Conservation (phyloP, 176 grass and related monocot species). For the Saccharum spontaneum region DNA sequence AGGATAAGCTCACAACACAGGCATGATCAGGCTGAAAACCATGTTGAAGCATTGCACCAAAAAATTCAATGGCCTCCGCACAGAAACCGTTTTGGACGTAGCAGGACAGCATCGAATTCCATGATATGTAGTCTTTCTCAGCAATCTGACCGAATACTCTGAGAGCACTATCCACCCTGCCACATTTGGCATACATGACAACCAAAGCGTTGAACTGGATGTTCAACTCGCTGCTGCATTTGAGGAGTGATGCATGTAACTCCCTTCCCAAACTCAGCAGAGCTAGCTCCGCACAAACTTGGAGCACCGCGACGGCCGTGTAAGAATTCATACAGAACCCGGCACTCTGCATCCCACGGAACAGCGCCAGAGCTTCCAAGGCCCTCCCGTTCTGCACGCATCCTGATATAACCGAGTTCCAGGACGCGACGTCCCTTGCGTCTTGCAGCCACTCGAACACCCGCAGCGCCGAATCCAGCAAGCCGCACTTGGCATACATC, state of each 20-base stretch:
- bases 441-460: slow-evolving; percentile 63
- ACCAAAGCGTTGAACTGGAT: slow-evolving; percentile 78
- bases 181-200: slow-evolving; percentile 70
- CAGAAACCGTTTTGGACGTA: slow-evolving; percentile 75
- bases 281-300: slow-evolving; percentile 70
- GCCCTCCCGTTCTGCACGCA: slow-evolving; percentile 68
- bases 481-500: slow-evolving; percentile 81
- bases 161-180: slow-evolving; percentile 45
- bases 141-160: slow-evolving; percentile 58
- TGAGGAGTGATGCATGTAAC: slow-evolving; percentile 69
- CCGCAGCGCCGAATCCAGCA: slow-evolving; percentile 54
- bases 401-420: slow-evolving; percentile 79
- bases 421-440: slow-evolving; percentile 64
- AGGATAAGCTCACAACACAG: slow-evolving; percentile 65
- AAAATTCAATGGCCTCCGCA: slow-evolving; percentile 47
- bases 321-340: slow-evolving; percentile 67
- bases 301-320: slow-evolving; percentile 65
- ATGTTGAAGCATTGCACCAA: slow-evolving; percentile 50
- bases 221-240: slow-evolving; percentile 33
- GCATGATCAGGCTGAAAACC: slow-evolving; percentile 68
- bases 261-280: slow-evolving; percentile 62
- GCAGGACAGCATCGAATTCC: slow-evolving; percentile 89
- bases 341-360: slow-evolving; percentile 63
- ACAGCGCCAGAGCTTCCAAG: slow-evolving; percentile 60
- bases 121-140: slow-evolving; percentile 78